Conservation (phyloP, 179 eudicot genomes). For the Spergularia azorica region DNA sequence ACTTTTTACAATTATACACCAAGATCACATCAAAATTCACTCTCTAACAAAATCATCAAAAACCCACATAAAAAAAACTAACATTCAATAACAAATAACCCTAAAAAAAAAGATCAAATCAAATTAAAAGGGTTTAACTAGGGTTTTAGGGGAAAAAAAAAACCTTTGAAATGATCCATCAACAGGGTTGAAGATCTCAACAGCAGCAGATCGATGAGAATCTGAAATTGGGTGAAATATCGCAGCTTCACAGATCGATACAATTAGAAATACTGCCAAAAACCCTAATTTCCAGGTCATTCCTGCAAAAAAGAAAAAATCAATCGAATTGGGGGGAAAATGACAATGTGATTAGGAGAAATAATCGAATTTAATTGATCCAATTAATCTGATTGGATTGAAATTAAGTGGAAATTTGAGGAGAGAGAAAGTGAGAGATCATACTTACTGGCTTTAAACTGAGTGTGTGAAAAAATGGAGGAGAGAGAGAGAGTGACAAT, state of each 20-base stretch:
- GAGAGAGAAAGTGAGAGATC: slow-evolving; percentile 26
- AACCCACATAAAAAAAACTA: not conserved
- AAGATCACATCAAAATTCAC: not conserved
- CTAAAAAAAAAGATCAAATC: not conserved
- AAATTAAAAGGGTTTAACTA: slow-evolving; percentile 37
- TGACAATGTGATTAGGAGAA: not conserved
- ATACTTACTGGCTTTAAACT: slow-evolving; percentile 16
- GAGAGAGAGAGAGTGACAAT: not conserved
- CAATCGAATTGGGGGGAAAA: not conserved
- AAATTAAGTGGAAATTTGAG: not conserved
- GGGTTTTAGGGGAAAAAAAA: slow-evolving; percentile 29
- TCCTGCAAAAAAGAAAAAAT: slow-evolving; percentile 27
- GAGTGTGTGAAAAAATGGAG: not conserved
- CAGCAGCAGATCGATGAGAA: slow-evolving; percentile 84
- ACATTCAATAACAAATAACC: not conserved
- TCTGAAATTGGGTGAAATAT: slow-evolving; percentile 69
- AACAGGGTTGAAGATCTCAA: slow-evolving; percentile 51
- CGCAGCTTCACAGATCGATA: slow-evolving; percentile 57
- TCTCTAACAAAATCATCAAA: not conserved
- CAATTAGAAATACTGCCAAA: slow-evolving; percentile 39
- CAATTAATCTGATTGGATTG: not conserved
- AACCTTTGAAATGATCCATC: slow-evolving; percentile 76
- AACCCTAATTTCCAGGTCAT: slow-evolving; percentile 54
- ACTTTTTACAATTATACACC: not conserved
- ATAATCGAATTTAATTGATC: not conserved